Base-by-base conservation (phyloP, 495 filamentous ascomycete genomes). In the Penicillium canescens region DNA sequence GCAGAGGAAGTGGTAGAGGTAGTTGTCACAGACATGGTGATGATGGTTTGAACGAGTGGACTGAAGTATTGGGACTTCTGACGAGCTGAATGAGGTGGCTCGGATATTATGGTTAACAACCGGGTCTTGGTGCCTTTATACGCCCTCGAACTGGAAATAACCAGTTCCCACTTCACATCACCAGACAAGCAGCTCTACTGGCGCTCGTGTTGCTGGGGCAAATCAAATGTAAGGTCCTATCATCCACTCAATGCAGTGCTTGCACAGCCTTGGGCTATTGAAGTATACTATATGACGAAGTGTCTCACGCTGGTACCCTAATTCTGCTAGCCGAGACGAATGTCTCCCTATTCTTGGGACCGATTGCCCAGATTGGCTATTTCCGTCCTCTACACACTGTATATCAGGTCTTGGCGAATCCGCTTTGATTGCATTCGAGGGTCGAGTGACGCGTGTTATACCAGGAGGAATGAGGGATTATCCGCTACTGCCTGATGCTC, bases 1-100 rank as follows among this genome's bases (percentile, higher is more conserved):
- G 66, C 59, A 0, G 66, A 50, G 18, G 59, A 44, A 24, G 70
- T 57, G 20, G 60, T 56, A 23, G 62, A n/a, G 28, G 59, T 55
- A 9, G 65, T 57, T 28, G 69, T 61, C 36, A 31, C 46, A n/a
- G 56, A 47, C 56, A 56, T 47, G n/a, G 41, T 57, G 42, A 42
- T 26, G 53, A 45, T 13, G 14, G 33, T 31, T 40, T 47, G 24
- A 50, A 50, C 38, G 41, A 54, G 24, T 46, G 46, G 33, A 45
- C 45, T 13, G 35, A 34, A 58, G 40, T n/a, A 8, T 11, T 40
- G 24, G 16, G 18, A 16, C 24, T 13, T 34, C 12, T 26, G 16
- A 26, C 38, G 46, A 54, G 40, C 35, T 54, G 50, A 59, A 54
- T 10, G 50, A 50, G 20, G 24, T 50, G 49, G 50, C 50, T 49